A percentile compares a stretch with the other conserved stretches of the same genome.
Conservation (phyloP, 345 rosid species). For the Euphorbia pulcherrima region DNA sequence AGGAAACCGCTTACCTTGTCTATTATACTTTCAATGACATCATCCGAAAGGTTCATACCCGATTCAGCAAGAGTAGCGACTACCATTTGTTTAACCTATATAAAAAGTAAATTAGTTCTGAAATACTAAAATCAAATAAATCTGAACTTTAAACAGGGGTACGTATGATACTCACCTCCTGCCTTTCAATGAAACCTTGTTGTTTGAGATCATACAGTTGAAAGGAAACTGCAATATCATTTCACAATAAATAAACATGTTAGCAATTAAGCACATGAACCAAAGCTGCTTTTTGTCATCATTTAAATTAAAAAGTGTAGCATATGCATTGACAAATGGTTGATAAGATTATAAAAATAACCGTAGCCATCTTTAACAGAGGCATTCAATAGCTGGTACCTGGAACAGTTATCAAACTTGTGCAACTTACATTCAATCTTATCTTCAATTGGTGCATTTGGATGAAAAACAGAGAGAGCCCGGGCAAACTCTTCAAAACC, state of each 20-base stretch:
- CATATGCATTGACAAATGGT: background rate
- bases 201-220: slow-evolving; percentile 97
- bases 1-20: slow-evolving; percentile 71
- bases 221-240: slow-evolving; percentile 72
- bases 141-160: background rate
- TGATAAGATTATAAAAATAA: background rate
- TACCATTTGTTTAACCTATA: slow-evolving; percentile 98
- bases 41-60: slow-evolving; percentile 93
- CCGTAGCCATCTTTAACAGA: background rate
- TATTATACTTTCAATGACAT: slow-evolving; percentile 87
- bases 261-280: background rate
- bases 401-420: background rate
- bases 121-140: background rate
- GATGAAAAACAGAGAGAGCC: slow-evolving; percentile 97
- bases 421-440: slow-evolving; percentile 73
- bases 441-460: slow-evolving; percentile 88
- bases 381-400: background rate
- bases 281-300: background rate
- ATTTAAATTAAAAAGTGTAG: slow-evolving; percentile 1
- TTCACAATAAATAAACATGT: slow-evolving; percentile 7
- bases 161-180: slow-evolving; percentile 55
- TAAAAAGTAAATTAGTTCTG: background rate
- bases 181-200: slow-evolving; percentile 97
- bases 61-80: slow-evolving; percentile 99
- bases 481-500: slow-evolving; percentile 99